Conservation (phyloP, 2,329 filamentous ascomycete species). For the Chaetomium sp. region DNA sequence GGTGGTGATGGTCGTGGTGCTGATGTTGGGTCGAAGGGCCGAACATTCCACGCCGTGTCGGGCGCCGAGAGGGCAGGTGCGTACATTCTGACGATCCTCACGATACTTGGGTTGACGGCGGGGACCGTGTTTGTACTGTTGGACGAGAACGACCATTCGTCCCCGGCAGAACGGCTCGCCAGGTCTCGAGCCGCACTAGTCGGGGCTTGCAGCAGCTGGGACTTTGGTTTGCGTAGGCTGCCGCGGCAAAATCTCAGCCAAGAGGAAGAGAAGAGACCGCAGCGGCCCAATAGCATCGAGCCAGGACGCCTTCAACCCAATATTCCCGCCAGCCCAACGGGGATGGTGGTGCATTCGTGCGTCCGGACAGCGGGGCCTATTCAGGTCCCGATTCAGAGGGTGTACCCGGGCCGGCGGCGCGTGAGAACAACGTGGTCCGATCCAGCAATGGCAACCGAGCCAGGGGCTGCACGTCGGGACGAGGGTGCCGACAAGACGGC, state of each 20-base stretch:
- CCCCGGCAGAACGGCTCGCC: conserved; percentile 28
- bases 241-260: neutral
- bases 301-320: too few relatives aligned
- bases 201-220: conserved; percentile 1
- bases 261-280: conserved; percentile 2
- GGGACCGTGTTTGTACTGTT: conserved; percentile 44
- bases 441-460: neutral
- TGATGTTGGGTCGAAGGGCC: conserved; percentile 37
- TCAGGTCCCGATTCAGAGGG: neutral
- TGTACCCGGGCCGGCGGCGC: neutral
- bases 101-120: conserved; percentile 48
- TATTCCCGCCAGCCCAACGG: too few relatives aligned
- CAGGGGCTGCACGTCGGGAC: too few relatives aligned
- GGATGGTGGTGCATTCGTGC: neutral
- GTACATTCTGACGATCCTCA: conserved; percentile 39
- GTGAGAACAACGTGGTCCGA: neutral
- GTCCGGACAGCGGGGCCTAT: neutral
- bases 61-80: conserved; percentile 58
- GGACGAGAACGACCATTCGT: conserved; percentile 39
- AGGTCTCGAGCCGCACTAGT: conserved; percentile 19
- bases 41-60: conserved; percentile 37
- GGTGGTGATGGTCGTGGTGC: conserved; percentile 40
- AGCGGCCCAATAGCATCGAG: neutral
- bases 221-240: neutral
- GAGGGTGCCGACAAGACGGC: too few relatives aligned